These are phyloP conservation scores for Lepiota subincarnata DNA, from an alignment of 768 basidiomycete species.

Conservation along the genomic window DNA sequence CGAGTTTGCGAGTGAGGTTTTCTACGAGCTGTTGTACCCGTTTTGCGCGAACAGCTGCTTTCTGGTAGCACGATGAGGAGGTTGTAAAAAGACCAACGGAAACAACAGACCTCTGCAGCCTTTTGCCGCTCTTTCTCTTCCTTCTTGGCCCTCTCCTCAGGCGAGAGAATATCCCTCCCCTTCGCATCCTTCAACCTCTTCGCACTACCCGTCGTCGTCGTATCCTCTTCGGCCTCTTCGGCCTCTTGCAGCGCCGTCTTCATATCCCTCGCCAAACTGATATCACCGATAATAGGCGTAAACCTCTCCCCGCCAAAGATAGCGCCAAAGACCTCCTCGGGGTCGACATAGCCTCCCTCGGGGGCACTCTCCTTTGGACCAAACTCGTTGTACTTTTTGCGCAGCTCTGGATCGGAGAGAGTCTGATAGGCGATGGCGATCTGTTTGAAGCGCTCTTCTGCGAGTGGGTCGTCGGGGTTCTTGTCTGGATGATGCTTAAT, in stretches of 20 bases:
- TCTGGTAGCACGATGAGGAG: slow-evolving; percentile 38
- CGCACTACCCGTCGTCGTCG: slow-evolving; percentile 40
- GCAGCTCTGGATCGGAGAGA: slow-evolving; percentile 69
- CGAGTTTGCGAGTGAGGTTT: slow-evolving; percentile 75
- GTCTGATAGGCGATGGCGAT: slow-evolving; percentile 90
- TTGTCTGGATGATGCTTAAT: slow-evolving; percentile 94
- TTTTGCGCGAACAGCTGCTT: slow-evolving; percentile 74
- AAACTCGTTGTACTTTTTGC: slow-evolving; percentile 89
- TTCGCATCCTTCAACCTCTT: slow-evolving; percentile 54
- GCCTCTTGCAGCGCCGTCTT: slow-evolving; percentile 89
- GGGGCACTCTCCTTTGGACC: slow-evolving; percentile 79
- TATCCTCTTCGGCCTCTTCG: slow-evolving; percentile 58
- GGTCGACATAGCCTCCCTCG: slow-evolving; percentile 86
- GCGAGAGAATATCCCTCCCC: slow-evolving; percentile 48
- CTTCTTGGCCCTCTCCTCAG: slow-evolving; percentile 69
- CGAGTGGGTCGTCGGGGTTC: slow-evolving; percentile 80
- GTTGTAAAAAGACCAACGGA: slow-evolving; percentile 7
- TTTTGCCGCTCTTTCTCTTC: slow-evolving; percentile 67
- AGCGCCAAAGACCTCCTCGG: slow-evolving; percentile 74
- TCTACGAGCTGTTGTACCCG: slow-evolving; percentile 74
- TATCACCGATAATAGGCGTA: slow-evolving; percentile 82
- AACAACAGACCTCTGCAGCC: slow-evolving; percentile 57
- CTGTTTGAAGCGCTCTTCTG: slow-evolving; percentile 86
- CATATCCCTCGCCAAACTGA: slow-evolving; percentile 88
- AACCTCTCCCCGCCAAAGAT: slow-evolving; percentile 91